Evolutionary conservation across 768 basidiomycete species (phyloP).

Genomic region (Macrolepiota dolichaula): DNA sequence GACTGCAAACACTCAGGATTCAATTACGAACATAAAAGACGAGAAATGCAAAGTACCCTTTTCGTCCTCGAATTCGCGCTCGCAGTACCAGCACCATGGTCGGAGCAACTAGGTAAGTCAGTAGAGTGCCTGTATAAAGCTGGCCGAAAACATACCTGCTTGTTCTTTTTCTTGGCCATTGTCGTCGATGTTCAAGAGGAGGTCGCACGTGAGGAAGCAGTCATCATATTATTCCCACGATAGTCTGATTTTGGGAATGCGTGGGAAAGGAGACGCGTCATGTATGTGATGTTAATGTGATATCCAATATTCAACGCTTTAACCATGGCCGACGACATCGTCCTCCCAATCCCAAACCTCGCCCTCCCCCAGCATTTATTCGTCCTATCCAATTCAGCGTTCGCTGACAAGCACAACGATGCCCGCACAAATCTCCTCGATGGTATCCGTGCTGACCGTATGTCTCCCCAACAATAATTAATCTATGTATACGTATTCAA

Average conservation of each 20-base stretch:
- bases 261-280: constrained; percentile 12
- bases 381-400: constrained; percentile 57
- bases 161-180: constrained; percentile 63
- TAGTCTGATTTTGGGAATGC: too few relatives aligned
- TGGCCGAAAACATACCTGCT: constrained; percentile 35
- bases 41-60: constrained; percentile 60
- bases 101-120: constrained; percentile 60
- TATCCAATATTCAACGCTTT: background rate
- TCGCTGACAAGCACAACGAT: constrained; percentile 62
- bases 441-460: constrained; percentile 79
- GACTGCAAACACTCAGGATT: constrained; percentile 44
- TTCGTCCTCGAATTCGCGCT: constrained; percentile 99
- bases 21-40: background rate
- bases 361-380: constrained; percentile 78
- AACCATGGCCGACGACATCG: constrained; percentile 80
- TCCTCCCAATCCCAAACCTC: constrained; percentile 86
- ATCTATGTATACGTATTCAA: background rate
- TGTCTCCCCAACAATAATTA: constrained; percentile 25
- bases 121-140: background rate
- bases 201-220: constrained; percentile 7
- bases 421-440: constrained; percentile 64
- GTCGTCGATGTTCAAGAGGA: constrained; percentile 6
- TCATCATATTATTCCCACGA: background rate
- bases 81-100: constrained; percentile 99
- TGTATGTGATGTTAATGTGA: background rate